Evolutionary conservation across 2,329 filamentous ascomycete species (phyloP), one percentile per base, ranked within the genome.

Genomic region (Cordyceps javanica): DNA sequence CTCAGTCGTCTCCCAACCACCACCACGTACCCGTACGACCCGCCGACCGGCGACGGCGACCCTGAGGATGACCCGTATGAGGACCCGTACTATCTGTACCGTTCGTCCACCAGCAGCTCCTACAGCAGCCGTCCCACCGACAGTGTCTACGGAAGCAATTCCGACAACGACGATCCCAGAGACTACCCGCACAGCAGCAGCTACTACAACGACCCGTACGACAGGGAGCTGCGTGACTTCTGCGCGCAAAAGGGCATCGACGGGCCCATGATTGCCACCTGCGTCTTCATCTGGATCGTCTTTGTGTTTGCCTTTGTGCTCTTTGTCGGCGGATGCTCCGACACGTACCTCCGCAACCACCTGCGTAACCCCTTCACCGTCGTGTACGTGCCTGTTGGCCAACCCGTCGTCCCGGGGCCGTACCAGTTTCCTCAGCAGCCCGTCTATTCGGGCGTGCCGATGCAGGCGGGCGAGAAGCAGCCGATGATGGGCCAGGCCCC

Each of bases 261-360:
- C 3, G 54, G 45, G 14, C n/a, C 14, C 36, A 57, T 50, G 36
- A 39, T 57, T 14, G 45, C 45, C 38, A 50, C 45, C 19, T 50
- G 45, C 45, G 54, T 57, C 26, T 50, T 50, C 16, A 14, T 50
- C 5, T 57, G 54, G 54, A 41, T 57, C 21, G 54, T 57, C 36
- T 49, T 57, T 11, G 19, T 57, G 19, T 39, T 57, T 38, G 13
- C 54, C 2, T 46, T 57, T 34, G 45, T 50, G 23, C 45, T 46
- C 8, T 57, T 57, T 30, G 54, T 57, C 23, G 54, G 25, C 4
- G 54, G 25, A 3, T 57, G 54, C 28, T 41, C 54, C 8, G 62
- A 60, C n/a, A 46, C 51, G n/a, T 58, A 60, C 34, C 54, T 61
- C 9, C 60, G 55, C 45, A 61, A 61, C 55, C 28, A 34, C 42